Base-by-base conservation (phyloP, 768 basidiomycete genomes). In the Guyanaporus albipodus region DNA sequence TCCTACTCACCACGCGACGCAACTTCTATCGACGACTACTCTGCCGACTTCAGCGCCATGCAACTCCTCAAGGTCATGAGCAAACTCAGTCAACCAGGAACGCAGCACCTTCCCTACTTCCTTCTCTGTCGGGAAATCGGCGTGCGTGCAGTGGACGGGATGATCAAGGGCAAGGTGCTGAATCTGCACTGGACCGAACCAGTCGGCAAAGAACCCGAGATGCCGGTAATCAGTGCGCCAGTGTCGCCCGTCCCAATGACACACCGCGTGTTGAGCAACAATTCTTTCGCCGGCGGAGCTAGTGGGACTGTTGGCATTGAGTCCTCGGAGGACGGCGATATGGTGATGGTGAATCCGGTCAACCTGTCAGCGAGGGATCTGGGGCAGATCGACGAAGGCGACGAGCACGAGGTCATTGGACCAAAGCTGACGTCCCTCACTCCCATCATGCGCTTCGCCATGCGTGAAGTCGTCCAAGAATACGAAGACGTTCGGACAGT, bases 11-110 rank as follows among this genome's bases (percentile, higher is more conserved):
- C 54, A 19, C 52, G 56, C 43, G 53, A 53, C n/a, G 37, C 45
- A 17, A 39, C 28, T n/a, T 55, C 51, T 35, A 47, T 62, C 19
- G 78, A 77, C 19, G 74, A 76, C 43, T 76, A 79, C 51, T 69
- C 75, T 8, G 73, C 80, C 2, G 85, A 87, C 39, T 91, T 91
- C 60, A 76, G 77, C n/a, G 83, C 86, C 2, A 78, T 83, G 74
- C 84, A 90, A 56, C 73, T 91, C 12, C 73, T 91, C 49, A 83
- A 81, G 55, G 87, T 91, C 39, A 90, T 90, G 85, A 79, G 79
- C 55, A 78, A 87, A 40, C 73, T 92, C 47, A 80, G 83, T 23
- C 79, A 82, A 54, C 75, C 77, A 1, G 78, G 77, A 35, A 75
- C 79, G 40, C 75, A 71, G 10, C 80, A 83, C 51, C 70, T 91